Base-by-base conservation (phyloP, 352 stramenopile genomes). In the Phytophthora niederhauseri region DNA sequence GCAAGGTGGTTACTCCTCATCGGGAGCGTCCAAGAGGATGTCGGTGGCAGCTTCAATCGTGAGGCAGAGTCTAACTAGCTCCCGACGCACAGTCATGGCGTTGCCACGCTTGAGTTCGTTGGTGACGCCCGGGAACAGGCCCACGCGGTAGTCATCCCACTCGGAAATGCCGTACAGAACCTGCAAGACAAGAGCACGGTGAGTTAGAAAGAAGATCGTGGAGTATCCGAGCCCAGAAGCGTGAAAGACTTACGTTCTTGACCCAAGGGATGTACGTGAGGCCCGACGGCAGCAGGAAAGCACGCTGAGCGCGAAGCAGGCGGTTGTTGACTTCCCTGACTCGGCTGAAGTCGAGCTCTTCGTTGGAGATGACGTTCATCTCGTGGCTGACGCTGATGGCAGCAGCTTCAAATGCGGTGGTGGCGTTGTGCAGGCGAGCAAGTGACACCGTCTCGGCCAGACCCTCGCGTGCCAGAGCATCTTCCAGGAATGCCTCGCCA, bases 241-340 rank as follows among this genome's bases (percentile, higher is more conserved):
- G 17, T 46, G 12, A 11, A 53, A 49, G 9, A 87, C 84, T 65
- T 86, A 92, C 84, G 52, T 93, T 87, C 57, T 93, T 94, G 66
- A 93, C 72, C 87, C 87, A 95, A 14, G 87, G 87, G 75, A 90
- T 92, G 54, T 87, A 77, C 0, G 77, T 79, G 45, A 93, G 68
- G 8, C 85, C 87, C 1, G 77, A 73, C 1, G 87, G 84, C 7
- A 95, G 75, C 57, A 93, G 48, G 68, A 95, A 95, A 43, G 87
- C 82, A 63, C 85, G 89, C 57, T 95, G 85, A 4, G 87, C 89
- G 75, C 92, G 89, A 52, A 93, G 83, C 59, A 95, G 57, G 3
- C 87, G 85, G 57, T 87, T 95, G 77, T 95, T 95, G 69, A 93
- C 81, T 68, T 91, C 84, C n/a, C 85, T 82, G 48, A 93, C 84